Evolutionary conservation across 2,329 filamentous ascomycete species (phyloP), one percentile per base, ranked within the genome.

Genomic region (Talaromyces pinophilus): DNA sequence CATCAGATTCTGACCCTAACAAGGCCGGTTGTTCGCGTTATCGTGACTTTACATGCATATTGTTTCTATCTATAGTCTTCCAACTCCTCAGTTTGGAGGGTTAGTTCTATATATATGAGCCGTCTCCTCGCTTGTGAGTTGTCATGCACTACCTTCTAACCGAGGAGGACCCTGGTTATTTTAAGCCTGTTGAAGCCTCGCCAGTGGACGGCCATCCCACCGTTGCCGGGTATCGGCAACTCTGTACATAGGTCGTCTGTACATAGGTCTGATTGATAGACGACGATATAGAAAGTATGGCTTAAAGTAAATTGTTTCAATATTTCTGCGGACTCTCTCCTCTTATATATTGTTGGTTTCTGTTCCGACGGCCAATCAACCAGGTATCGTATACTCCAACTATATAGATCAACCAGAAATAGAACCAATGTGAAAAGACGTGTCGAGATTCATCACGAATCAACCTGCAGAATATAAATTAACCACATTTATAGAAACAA

Each of bases 351-450:
- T 19, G 28, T 35, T 55, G 17, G 30, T 22, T 33, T 55, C 17
- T 19, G 30, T 8, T 40, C 33, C n/a, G 54, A 22, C 7, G 33
- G 19, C 54, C 33, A 57, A 38, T 57, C 33, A 40, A 40, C 4
- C 10, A 38, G 11, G 17, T 25, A 25, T 40, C 33, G 33, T 54
- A 33, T 57, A 40, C 11, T 38, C 11, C 6, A 35, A 25, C 54
- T 44, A 40, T 44, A 59, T 59, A 40, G 55, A 42, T 59, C 55
- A 44, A 25, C 22, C 38, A 44, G 38, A 60, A 44, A 60, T 46
- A 44, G 57, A 60, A 60, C 15, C 57, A 46, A 60, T n/a, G 22
- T 59, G 57, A 60, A 28, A 17, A 60, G 38, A 60, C 13, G 5
- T 46, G 57, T 40, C 30, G 5, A 46, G 10, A 46, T 22, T 30